A percentile compares a stretch with the other conserved stretches of the same genome.
phyloP scores from a whole-genome alignment of 805 yeast genomes.

The Saccharomycopsis capsularis region DNA sequence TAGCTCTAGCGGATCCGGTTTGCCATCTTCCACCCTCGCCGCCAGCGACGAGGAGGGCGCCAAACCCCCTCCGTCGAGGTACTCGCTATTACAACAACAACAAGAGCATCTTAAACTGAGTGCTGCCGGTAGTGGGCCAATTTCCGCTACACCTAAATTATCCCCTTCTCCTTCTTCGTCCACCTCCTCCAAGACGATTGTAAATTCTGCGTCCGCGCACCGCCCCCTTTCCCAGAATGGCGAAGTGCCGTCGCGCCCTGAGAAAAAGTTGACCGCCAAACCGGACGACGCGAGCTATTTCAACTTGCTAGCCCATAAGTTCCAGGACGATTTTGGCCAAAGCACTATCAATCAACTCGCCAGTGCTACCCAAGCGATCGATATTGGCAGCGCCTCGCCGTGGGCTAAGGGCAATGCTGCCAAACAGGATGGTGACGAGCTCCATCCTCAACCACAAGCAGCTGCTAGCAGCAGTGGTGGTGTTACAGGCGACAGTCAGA shows the following conservation, averaged over 20 bases:
- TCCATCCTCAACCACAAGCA: background rate
- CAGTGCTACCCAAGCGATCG: background rate
- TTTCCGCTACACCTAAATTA: background rate
- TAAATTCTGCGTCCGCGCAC: background rate
- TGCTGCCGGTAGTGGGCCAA: too few species aligned
- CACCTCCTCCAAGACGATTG: background rate
- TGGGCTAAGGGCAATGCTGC: background rate
- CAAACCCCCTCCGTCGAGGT: slow-evolving; percentile 23
- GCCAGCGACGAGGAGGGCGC: slow-evolving; percentile 14
- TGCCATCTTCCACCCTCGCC: background rate
- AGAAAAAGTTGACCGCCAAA: background rate
- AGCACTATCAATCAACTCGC: background rate
- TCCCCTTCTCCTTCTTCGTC: background rate
- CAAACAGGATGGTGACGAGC: background rate
- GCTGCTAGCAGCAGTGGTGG: background rate
- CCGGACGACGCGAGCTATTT: slow-evolving; percentile 1
- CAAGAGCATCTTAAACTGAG: too few species aligned
- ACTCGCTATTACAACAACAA: slow-evolving; percentile 8
- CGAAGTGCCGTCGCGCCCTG: too few species aligned
- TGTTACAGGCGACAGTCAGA: background rate
- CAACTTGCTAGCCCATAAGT: background rate
- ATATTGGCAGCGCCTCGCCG: background rate
- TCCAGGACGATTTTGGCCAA: background rate
- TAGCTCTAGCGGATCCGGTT: background rate
- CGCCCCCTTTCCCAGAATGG: background rate